A percentile compares a stretch with the other conserved stretches of the same genome.
These are phyloP conservation scores for Geum urbanum DNA, from an alignment of 306 rosid species.

Conservation along the genomic window DNA sequence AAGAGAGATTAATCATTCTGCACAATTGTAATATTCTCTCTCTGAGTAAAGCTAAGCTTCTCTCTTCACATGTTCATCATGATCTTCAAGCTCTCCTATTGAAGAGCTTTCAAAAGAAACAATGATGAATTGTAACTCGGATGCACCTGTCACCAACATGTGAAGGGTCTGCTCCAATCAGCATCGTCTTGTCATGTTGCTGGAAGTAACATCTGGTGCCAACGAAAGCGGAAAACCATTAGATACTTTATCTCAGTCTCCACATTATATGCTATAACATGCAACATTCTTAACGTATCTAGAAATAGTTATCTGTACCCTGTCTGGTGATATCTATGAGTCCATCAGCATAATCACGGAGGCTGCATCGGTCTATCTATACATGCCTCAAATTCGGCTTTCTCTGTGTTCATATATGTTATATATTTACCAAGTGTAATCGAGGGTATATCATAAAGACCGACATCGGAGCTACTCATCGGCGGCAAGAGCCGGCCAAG, in stretches of 20 bases:
- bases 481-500: no score
- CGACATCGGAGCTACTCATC: no score
- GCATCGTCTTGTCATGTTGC: constrained; percentile 41
- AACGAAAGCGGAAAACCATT: constrained; percentile 9
- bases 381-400: constrained; percentile 37
- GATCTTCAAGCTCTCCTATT: no score
- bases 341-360: constrained; percentile 38
- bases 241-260: background rate
- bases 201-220: constrained; percentile 32
- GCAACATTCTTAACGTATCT: constrained; percentile 21
- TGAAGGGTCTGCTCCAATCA: constrained; percentile 38
- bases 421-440: no score
- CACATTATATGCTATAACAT: background rate
- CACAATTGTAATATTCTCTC: no score
- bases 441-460: no score
- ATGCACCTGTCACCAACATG: constrained; percentile 38
- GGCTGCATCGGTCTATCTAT: constrained; percentile 42
- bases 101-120: background rate
- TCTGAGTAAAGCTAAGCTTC: no score
- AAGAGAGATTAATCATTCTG: no score
- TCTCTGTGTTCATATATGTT: no score
- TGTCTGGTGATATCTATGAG: constrained; percentile 38
- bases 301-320: constrained; percentile 38
- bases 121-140: constrained; percentile 40
- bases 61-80: no score